phyloP scores from a whole-genome alignment of 306 rosid species.

The Hippophae rhamnoides region DNA sequence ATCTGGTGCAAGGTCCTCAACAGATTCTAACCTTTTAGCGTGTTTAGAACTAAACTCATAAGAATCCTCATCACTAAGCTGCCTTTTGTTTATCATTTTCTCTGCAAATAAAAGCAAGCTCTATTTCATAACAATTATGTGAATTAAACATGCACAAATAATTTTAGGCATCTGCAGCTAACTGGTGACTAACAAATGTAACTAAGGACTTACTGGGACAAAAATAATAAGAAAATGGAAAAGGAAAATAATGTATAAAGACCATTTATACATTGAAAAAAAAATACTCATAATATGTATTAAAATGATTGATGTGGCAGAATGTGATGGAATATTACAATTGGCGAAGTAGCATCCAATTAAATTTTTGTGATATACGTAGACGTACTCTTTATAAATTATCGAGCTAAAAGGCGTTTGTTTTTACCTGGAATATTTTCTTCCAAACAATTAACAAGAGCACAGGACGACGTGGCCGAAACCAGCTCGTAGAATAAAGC shows the following conservation, averaged over 20 bases:
- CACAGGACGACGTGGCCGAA: constrained; percentile 3
- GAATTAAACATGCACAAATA: not conserved
- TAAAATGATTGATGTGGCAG: too few relatives aligned
- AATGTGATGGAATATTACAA: too few relatives aligned
- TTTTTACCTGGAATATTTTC: constrained; percentile 14
- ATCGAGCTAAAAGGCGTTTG: constrained; percentile 12
- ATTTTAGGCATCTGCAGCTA: not conserved
- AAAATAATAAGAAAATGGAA: not conserved
- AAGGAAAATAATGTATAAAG: not conserved
- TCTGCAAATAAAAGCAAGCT: constrained; percentile 13
- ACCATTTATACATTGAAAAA: too few relatives aligned
- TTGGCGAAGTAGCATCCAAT: too few relatives aligned
- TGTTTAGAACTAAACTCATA: constrained; percentile 26
- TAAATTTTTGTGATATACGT: too few relatives aligned
- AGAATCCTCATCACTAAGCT: constrained; percentile 20
- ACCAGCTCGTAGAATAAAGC: constrained; percentile 2
- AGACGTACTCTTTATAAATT: not conserved
- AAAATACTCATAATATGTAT: too few relatives aligned
- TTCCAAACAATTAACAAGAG: constrained; percentile 3
- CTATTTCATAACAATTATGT: constrained; percentile 1
- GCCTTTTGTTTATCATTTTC: constrained; percentile 27
- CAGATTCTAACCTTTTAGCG: constrained; percentile 19
- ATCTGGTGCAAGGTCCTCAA: constrained; percentile 13
- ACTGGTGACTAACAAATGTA: not conserved
- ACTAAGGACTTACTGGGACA: too few relatives aligned